Percentiles rank a stretch among this genome's conserved stretches.
Conservation (phyloP, 495 filamentous ascomycete genomes). For the Terfezia boudieri region DNA sequence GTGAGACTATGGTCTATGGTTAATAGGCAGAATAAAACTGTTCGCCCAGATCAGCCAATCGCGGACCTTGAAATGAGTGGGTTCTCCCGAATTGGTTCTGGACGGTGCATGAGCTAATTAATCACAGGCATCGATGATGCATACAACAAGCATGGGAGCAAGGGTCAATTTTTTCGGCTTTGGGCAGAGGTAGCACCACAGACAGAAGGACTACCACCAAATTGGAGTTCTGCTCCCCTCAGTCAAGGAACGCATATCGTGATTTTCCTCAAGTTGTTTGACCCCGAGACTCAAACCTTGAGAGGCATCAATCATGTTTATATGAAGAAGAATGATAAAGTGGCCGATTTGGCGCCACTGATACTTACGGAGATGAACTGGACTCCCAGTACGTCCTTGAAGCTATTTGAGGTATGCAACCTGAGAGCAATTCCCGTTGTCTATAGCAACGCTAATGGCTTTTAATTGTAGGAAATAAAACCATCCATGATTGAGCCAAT, state of each 20-base stretch:
- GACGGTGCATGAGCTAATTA: slow-evolving; percentile 1
- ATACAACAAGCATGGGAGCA: slow-evolving; percentile 40
- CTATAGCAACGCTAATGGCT: background rate
- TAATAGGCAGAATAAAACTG: slow-evolving; percentile 92
- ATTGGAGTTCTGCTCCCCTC: background rate
- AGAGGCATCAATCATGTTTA: slow-evolving; percentile 61
- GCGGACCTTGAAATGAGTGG: slow-evolving; percentile 44
- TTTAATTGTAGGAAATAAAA: slow-evolving; percentile 56
- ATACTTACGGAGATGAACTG: slow-evolving; percentile 77
- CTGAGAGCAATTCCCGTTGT: too few species aligned
- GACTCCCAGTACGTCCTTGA: slow-evolving; percentile 29
- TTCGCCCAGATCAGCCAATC: slow-evolving; percentile 69
- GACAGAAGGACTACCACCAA: background rate
- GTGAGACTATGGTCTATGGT: slow-evolving; percentile 92
- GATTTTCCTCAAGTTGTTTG: slow-evolving; percentile 83
- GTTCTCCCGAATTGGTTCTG: background rate
- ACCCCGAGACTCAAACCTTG: slow-evolving; percentile 50
- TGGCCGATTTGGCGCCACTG: slow-evolving; percentile 56
- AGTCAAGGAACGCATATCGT: slow-evolving; percentile 32
- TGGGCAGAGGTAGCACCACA: slow-evolving; percentile 42
- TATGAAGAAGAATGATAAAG: slow-evolving; percentile 65
- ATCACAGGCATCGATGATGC: slow-evolving; percentile 47
- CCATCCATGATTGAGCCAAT: slow-evolving; percentile 88
- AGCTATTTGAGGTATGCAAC: slow-evolving; percentile 46
- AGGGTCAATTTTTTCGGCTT: slow-evolving; percentile 51